Evolutionary conservation across 768 basidiomycete genomes (phyloP).

Genomic region (Boletus tylopilopsis): DNA sequence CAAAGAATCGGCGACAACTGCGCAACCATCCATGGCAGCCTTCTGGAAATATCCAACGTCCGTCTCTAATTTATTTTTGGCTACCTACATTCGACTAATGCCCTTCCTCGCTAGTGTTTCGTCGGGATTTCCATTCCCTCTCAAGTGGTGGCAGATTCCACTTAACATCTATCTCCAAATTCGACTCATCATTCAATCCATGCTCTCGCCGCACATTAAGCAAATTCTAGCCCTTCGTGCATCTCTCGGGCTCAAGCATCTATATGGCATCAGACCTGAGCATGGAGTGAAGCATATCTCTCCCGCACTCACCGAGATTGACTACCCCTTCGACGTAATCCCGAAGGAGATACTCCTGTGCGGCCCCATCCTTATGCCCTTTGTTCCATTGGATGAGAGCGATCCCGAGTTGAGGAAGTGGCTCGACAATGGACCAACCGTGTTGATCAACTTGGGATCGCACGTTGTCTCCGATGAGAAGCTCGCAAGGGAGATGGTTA

Average conservation of each 20-base stretch:
- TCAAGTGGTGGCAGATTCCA: conserved; percentile 14
- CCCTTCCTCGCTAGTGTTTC: neutral
- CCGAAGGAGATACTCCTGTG: conserved; percentile 6
- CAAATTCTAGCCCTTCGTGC: neutral
- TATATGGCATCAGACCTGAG: neutral
- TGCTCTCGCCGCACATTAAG: neutral
- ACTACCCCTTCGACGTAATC: conserved; percentile 1
- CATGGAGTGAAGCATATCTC: conserved; percentile 1
- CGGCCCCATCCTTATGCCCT: conserved; percentile 5
- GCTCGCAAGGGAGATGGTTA: neutral
- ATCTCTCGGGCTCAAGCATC: conserved; percentile 3
- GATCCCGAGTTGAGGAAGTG: conserved; percentile 3
- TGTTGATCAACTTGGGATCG: conserved; percentile 11
- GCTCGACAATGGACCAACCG: conserved; percentile 9
- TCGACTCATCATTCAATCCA: neutral
- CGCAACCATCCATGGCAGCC: neutral
- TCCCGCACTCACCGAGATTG: conserved; percentile 1
- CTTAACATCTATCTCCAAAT: conserved; percentile 8
- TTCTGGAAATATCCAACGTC: conserved; percentile 9
- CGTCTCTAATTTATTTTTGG: neutral
- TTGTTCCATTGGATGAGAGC: conserved; percentile 7
- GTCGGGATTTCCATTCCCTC: conserved; percentile 10
- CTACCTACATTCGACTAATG: neutral
- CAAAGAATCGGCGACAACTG: neutral
- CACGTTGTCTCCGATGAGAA: neutral